phyloP scores from a whole-genome alignment of 345 rosid species.

The Melaleuca alternifolia region DNA sequence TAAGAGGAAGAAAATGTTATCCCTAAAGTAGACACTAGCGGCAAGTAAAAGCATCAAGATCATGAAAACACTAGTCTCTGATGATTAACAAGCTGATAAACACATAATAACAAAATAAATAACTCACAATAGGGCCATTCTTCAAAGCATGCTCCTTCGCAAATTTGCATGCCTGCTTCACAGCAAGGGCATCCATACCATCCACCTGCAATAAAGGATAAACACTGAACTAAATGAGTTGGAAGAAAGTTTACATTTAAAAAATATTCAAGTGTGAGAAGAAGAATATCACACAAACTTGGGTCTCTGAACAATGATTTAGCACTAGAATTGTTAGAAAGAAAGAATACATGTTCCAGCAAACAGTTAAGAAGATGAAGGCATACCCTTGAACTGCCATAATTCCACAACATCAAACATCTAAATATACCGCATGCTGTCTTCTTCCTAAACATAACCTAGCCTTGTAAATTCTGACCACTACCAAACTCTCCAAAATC shows the following conservation, averaged over 20 bases:
- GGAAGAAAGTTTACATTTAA: neutral
- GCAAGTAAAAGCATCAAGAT: neutral
- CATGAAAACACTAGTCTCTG: neutral
- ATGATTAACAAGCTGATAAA: neutral
- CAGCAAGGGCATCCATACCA: slow-evolving; percentile 98
- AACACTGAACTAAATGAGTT: neutral
- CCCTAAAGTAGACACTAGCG: neutral
- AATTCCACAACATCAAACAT: neutral
- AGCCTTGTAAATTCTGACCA: neutral
- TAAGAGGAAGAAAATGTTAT: neutral
- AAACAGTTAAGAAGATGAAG: neutral
- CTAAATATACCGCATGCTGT: neutral
- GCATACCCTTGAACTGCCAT: neutral
- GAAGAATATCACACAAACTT: neutral
- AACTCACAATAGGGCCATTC: slow-evolving; percentile 93
- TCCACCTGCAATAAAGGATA: slow-evolving; percentile 44
- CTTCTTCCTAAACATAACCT: neutral
- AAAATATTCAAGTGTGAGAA: neutral
- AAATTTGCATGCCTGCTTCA: slow-evolving; percentile 92
- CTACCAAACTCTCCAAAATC: neutral
- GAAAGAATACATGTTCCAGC: neutral
- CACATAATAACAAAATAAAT: neutral
- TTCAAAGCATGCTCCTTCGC: slow-evolving; percentile 85
- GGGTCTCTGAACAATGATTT: neutral
- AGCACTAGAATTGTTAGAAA: neutral